Evolutionary conservation across 1,284 basidiomycete genomes (phyloP).

Genomic region (Retiboletus flavoniger): DNA sequence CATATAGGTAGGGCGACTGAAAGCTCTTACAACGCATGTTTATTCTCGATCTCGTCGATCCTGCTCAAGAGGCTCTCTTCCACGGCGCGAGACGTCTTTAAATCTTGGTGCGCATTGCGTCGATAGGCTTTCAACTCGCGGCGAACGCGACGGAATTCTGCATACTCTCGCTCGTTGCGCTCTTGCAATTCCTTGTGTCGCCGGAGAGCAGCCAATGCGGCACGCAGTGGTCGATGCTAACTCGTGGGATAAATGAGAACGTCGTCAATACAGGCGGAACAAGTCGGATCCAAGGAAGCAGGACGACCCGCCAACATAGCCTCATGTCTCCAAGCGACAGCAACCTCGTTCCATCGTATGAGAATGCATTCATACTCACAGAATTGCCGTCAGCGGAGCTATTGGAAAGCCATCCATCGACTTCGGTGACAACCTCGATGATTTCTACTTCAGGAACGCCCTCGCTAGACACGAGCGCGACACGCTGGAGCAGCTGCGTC

Average conservation of each 20-base stretch:
- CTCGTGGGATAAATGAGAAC: conserved; percentile 25
- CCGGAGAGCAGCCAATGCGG: conserved; percentile 28
- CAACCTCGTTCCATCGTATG: not conserved
- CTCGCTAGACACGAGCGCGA: conserved; percentile 46
- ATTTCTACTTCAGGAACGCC: conserved; percentile 44
- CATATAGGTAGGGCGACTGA: conserved; percentile 1
- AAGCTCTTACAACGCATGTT: conserved; percentile 29
- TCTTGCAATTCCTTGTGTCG: conserved; percentile 35
- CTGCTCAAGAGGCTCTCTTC: conserved; percentile 35
- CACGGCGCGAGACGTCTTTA: conserved; percentile 34
- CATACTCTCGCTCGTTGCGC: conserved; percentile 28
- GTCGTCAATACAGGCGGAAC: conserved; percentile 15
- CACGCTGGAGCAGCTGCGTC: conserved; percentile 43
- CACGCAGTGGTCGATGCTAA: conserved; percentile 30
- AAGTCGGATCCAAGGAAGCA: conserved; percentile 19
- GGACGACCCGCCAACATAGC: not conserved
- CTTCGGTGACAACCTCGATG: conserved; percentile 43
- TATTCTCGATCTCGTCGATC: conserved; percentile 31
- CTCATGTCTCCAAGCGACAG: not conserved
- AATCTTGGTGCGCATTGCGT: conserved; percentile 36
- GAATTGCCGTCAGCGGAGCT: conserved; percentile 22
- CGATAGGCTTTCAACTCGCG: conserved; percentile 31
- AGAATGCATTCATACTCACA: conserved; percentile 33
- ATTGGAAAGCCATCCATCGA: conserved; percentile 45
- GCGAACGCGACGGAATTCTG: conserved; percentile 31